Evolutionary conservation across 345 rosid species (phyloP).

Genomic region (Euphorbia pulcherrima): DNA sequence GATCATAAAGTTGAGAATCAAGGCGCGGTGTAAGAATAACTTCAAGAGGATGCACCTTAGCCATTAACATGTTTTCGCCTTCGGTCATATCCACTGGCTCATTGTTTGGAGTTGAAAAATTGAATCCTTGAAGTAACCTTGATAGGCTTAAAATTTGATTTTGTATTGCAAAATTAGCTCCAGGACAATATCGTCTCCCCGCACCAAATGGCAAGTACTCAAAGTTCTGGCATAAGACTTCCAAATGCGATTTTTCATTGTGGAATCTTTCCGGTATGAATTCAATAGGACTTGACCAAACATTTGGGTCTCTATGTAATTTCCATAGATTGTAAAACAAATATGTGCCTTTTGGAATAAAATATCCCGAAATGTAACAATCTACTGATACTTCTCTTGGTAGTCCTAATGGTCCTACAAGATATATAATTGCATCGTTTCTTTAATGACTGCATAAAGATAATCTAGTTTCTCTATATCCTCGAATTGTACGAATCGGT

Average conservation of each 20-base stretch:
- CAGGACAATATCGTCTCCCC: conserved; percentile 26
- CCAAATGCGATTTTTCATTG: neutral
- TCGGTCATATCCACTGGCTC: too few species aligned
- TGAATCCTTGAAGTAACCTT: too few species aligned
- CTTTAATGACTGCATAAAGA: conserved; percentile 22
- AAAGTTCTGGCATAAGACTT: conserved; percentile 18
- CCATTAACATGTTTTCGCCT: too few species aligned
- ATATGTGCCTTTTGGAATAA: conserved; percentile 19
- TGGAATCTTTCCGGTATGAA: conserved; percentile 33
- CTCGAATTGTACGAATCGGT: conserved; percentile 36
- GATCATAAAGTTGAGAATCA: too few species aligned
- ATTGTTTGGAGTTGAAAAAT: too few species aligned
- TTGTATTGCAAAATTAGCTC: neutral
- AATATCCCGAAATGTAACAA: conserved; percentile 6
- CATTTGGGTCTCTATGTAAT: conserved; percentile 21
- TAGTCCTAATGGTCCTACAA: conserved; percentile 9
- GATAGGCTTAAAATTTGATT: too few species aligned
- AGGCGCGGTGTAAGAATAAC: too few species aligned
- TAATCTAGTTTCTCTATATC: conserved; percentile 33
- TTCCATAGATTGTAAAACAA: conserved; percentile 19
- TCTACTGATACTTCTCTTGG: conserved; percentile 14
- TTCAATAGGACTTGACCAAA: conserved; percentile 22
- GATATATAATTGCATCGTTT: conserved; percentile 22
- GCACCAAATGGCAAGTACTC: conserved; percentile 32
- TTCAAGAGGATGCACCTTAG: too few species aligned